Evolutionary conservation across 768 basidiomycete genomes (phyloP).

Genomic region (Leucosporidium scottii): DNA sequence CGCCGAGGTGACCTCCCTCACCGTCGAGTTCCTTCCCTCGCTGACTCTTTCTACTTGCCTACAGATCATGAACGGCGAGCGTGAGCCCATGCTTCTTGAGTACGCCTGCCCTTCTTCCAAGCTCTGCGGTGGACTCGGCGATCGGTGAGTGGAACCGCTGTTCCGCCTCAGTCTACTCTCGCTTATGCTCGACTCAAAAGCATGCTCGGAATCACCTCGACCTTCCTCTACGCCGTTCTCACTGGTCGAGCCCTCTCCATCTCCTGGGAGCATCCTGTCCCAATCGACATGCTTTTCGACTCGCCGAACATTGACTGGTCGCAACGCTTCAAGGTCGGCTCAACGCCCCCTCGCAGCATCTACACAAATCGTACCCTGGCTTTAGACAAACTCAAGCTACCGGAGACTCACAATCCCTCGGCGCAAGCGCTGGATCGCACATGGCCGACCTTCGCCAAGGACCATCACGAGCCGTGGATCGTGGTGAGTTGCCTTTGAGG

Average conservation of each 20-base stretch:
- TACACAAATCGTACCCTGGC: conserved; percentile 2
- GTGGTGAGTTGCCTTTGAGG: neutral
- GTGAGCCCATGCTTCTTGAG: conserved; percentile 9
- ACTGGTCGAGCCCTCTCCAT: conserved; percentile 18
- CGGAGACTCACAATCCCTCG: conserved; percentile 6
- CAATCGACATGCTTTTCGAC: conserved; percentile 23
- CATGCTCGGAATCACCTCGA: conserved; percentile 15
- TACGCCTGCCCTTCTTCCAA: neutral
- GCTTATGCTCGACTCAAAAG: neutral
- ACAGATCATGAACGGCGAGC: conserved; percentile 8
- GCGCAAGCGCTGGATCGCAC: conserved; percentile 9
- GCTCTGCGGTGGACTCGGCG: conserved; percentile 22
- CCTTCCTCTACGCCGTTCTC: conserved; percentile 16
- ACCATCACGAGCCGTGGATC: neutral
- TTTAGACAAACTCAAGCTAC: neutral
- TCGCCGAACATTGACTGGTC: conserved; percentile 19
- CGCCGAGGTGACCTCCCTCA: neutral
- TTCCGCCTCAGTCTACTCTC: neutral
- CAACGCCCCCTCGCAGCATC: neutral
- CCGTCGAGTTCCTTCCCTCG: neutral
- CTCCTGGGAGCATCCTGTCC: conserved; percentile 19
- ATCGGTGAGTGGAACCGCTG: conserved; percentile 11
- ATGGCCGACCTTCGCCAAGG: neutral
- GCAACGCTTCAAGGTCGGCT: neutral
- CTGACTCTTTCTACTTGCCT: neutral